phyloP scores from a whole-genome alignment of 495 filamentous ascomycete species.

The Antarctomyces pellizariae region DNA sequence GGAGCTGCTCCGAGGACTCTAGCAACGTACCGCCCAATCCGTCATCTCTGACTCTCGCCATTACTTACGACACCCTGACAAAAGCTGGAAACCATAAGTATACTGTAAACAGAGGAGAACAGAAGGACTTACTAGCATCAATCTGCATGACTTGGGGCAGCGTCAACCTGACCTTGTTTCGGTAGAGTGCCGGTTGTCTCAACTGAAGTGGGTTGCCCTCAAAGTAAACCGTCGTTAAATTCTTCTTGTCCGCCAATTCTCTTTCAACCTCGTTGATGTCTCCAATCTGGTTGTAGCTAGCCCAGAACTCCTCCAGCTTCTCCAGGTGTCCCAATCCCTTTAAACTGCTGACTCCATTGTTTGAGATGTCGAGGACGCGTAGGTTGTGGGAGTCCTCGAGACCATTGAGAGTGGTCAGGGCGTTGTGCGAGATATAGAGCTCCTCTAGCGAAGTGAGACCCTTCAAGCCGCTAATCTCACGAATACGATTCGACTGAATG shows the following conservation, averaged over 20 bases:
- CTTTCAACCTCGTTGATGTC: slow-evolving; percentile 69
- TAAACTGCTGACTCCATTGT: slow-evolving; percentile 61
- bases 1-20: too few relatives aligned
- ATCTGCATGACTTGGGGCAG: slow-evolving; percentile 79
- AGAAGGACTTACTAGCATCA: slow-evolving; percentile 67
- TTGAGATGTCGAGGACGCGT: slow-evolving; percentile 68
- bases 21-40: too few relatives aligned
- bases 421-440: slow-evolving; percentile 95
- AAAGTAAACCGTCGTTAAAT: slow-evolving; percentile 83
- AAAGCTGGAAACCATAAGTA: slow-evolving; percentile 1
- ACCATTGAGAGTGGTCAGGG: slow-evolving; percentile 52
- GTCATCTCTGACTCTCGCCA: too few relatives aligned
- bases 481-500: slow-evolving; percentile 92
- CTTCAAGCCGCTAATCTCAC: slow-evolving; percentile 49
- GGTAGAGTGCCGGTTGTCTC: slow-evolving; percentile 49
- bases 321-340: slow-evolving; percentile 42
- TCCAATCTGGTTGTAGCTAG: slow-evolving; percentile 60
- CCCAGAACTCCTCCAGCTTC: slow-evolving; percentile 80
- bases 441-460: slow-evolving; percentile 66
- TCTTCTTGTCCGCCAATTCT: slow-evolving; percentile 51
- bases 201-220: slow-evolving; percentile 85
- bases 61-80: background rate
- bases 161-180: slow-evolving; percentile 78
- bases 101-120: background rate
- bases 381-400: slow-evolving; percentile 47